Percentiles rank a stretch among this genome's conserved stretches.
These are phyloP conservation scores for Saturnispora hagleri DNA, from an alignment of 805 yeast genomes.

Conservation along the genomic window DNA sequence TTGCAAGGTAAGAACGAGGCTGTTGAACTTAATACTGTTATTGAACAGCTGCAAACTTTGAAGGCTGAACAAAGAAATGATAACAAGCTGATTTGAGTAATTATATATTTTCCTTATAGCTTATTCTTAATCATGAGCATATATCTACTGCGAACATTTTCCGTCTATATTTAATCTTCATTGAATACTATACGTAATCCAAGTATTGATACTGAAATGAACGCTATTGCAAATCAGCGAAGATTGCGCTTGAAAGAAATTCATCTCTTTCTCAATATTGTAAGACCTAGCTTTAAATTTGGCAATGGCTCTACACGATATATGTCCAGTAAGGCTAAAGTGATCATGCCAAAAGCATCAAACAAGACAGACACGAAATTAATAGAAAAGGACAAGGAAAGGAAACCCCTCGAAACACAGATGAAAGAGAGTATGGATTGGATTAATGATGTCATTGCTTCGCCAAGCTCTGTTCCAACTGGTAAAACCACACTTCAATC, in stretches of 20 bases:
- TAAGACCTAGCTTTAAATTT: neutral
- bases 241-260: neutral
- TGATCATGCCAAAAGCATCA: neutral
- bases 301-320: neutral
- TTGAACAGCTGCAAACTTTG: slow-evolving; percentile 57
- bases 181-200: neutral
- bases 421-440: neutral
- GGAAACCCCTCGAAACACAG: neutral
- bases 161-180: neutral
- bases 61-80: slow-evolving; percentile 69
- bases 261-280: neutral
- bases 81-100: slow-evolving; percentile 34
- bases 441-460: neutral
- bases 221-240: neutral
- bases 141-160: neutral
- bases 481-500: slow-evolving; percentile 13
- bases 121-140: neutral
- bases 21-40: slow-evolving; percentile 61
- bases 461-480: neutral
- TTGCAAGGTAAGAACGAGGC: slow-evolving; percentile 90
- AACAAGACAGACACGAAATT: neutral
- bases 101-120: neutral
- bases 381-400: neutral
- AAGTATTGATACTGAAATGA: neutral
- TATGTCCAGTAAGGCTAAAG: neutral